These are phyloP conservation scores for Acanthamoeba castellanii DNA, from an alignment of 208 protist genomes.

Conservation along the genomic window DNA sequence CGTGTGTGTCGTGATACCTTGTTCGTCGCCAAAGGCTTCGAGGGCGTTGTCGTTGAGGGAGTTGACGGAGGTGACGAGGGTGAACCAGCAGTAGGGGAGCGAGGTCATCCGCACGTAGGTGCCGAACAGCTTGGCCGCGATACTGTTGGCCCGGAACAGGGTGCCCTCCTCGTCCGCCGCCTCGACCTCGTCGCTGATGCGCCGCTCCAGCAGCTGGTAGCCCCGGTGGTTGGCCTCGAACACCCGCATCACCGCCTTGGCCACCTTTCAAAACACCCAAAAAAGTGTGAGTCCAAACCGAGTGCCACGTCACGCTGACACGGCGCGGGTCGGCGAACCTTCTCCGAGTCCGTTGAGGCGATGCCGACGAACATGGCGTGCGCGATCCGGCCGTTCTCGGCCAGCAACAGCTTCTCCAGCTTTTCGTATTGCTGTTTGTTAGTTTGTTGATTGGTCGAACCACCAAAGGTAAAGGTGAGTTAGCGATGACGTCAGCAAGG, in stretches of 20 bases:
- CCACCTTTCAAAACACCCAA: not conserved
- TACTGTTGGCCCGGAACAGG: conserved; percentile 62
- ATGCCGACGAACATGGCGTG: not conserved
- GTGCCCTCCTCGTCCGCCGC: not conserved
- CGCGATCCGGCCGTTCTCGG: not conserved
- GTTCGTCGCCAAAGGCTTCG: not conserved
- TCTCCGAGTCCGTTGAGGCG: not conserved
- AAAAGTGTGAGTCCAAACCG: not conserved
- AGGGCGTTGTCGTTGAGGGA: conserved; percentile 61
- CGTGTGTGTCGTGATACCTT: not conserved
- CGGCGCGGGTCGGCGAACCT: not conserved
- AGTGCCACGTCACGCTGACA: no score
- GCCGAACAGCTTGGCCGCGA: conserved; percentile 44
- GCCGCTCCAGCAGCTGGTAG: not conserved
- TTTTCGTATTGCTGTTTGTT: not conserved
- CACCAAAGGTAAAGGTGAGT: no score
- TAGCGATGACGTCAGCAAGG: not conserved
- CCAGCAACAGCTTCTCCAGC: conserved; percentile 20
- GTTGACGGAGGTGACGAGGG: conserved; percentile 4
- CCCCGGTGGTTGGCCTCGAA: not conserved
- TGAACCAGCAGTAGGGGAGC: not conserved
- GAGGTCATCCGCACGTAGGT: not conserved
- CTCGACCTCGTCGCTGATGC: not conserved
- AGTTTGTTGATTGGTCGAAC: not conserved
- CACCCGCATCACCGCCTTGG: not conserved